Evolutionary conservation across 208 protist genomes (phyloP).

Genomic region (Trypanosoma lewisi): DNA sequence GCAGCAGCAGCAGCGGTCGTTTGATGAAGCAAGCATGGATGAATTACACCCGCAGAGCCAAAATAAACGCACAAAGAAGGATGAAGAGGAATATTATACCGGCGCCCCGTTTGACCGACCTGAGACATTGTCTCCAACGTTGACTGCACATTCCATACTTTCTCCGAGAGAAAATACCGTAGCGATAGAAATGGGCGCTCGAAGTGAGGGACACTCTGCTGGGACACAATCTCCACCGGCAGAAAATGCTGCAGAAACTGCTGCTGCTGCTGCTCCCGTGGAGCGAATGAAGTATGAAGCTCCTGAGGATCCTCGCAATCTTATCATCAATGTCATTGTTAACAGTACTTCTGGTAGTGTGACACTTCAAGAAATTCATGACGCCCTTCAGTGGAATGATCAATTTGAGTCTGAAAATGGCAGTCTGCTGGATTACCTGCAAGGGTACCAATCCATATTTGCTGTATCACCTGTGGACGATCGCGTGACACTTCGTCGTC

Average conservation of each 20-base stretch:
- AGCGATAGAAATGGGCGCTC: not conserved
- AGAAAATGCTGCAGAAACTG: not conserved
- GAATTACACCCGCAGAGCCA: no score
- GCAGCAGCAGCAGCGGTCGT: not conserved
- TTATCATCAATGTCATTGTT: slow-evolving; percentile 57
- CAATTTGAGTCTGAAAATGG: slow-evolving; percentile 49
- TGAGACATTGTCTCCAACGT: not conserved
- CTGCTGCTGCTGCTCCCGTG: not conserved
- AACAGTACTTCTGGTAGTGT: slow-evolving; percentile 46
- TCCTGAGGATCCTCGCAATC: slow-evolving; percentile 47
- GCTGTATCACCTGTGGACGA: slow-evolving; percentile 67
- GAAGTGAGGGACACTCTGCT: not conserved
- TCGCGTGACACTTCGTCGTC: slow-evolving; percentile 53
- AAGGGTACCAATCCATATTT: slow-evolving; percentile 80
- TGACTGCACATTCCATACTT: not conserved
- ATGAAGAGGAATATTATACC: not conserved
- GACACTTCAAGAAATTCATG: slow-evolving; percentile 41
- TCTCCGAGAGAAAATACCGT: not conserved
- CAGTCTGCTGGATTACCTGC: slow-evolving; percentile 55
- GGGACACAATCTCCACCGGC: no score
- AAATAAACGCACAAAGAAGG: not conserved
- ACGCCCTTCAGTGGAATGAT: slow-evolving; percentile 43
- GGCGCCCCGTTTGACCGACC: not conserved
- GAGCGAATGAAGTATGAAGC: slow-evolving; percentile 33
- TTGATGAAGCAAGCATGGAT: no score